Evolutionary conservation across 306 rosid species (phyloP).

Genomic region (Vigna trinervia): DNA sequence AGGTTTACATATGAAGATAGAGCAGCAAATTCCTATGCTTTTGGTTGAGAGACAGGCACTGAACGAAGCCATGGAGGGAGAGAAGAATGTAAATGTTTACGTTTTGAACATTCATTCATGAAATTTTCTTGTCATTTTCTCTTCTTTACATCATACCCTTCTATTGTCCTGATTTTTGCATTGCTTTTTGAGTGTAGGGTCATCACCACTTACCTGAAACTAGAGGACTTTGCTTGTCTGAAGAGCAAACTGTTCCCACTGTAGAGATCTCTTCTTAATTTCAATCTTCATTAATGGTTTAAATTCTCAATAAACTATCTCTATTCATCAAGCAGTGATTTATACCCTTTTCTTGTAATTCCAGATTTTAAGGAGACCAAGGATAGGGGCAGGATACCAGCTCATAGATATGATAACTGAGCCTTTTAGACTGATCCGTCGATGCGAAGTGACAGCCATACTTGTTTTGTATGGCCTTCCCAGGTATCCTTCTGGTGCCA

Average conservation of each 20-base stretch:
- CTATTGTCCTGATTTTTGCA: conserved; percentile 18
- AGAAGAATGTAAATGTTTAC: conserved; percentile 68
- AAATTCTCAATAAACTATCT: conserved; percentile 25
- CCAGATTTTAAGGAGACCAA: conserved; percentile 88
- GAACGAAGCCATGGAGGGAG: conserved; percentile 99
- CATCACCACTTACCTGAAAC: conserved; percentile 98
- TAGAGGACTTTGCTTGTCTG: conserved; percentile 97
- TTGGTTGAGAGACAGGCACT: conserved; percentile 99
- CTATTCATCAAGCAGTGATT: conserved; percentile 22
- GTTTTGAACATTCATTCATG: conserved; percentile 16
- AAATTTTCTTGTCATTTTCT: conserved; percentile 3
- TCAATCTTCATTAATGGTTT: background rate
- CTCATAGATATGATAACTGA: conserved; percentile 88
- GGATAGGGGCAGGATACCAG: conserved; percentile 78
- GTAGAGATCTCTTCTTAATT: conserved; percentile 54
- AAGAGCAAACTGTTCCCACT: conserved; percentile 90
- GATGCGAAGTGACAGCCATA: conserved; percentile 95
- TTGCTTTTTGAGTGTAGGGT: conserved; percentile 62
- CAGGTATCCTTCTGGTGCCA: conserved; percentile 57
- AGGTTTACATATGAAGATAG: conserved; percentile 94
- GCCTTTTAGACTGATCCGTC: conserved; percentile 80
- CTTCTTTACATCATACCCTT: background rate
- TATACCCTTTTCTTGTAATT: conserved; percentile 19
- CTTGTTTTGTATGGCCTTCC: conserved; percentile 97
- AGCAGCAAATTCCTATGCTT: conserved; percentile 98